These are phyloP conservation scores for Aspergillus campestris DNA, from an alignment of 495 filamentous ascomycete species.

Conservation along the genomic window DNA sequence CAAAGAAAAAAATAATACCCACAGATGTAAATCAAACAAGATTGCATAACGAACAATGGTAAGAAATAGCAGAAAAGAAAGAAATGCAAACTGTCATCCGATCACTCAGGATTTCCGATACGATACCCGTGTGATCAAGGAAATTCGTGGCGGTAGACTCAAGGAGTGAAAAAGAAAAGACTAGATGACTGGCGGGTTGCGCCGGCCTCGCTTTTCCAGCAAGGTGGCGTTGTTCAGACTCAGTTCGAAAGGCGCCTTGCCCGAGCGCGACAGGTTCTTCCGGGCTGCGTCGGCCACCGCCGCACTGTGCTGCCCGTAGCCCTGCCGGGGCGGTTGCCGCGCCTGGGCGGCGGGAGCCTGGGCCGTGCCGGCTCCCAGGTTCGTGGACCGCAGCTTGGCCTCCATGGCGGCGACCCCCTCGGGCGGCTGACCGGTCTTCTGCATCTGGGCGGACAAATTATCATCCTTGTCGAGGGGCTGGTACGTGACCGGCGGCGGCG, in stretches of 20 bases:
- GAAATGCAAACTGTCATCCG: slow-evolving; percentile 2
- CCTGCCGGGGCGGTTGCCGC: slow-evolving; percentile 51
- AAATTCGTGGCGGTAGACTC: background rate
- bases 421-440: slow-evolving; percentile 48
- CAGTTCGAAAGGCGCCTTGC: slow-evolving; percentile 73
- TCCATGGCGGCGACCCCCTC: slow-evolving; percentile 71
- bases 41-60: background rate
- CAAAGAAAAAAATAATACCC: slow-evolving; percentile 5
- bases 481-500: slow-evolving; percentile 35
- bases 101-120: background rate
- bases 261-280: slow-evolving; percentile 57
- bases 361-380: slow-evolving; percentile 43
- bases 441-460: slow-evolving; percentile 57
- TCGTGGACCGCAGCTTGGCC: slow-evolving; percentile 74
- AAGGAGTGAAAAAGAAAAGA: background rate
- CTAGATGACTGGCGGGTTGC: slow-evolving; percentile 26
- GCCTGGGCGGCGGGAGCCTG: slow-evolving; percentile 49
- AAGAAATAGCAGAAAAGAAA: background rate
- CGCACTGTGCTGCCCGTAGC: slow-evolving; percentile 76
- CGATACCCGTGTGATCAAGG: no score
- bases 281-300: slow-evolving; percentile 71
- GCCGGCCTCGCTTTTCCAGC: slow-evolving; percentile 61
- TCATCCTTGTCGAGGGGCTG: slow-evolving; percentile 22
- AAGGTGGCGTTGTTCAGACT: slow-evolving; percentile 84
- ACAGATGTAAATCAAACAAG: background rate